These are phyloP conservation scores for Sonneratia caseolaris DNA, from an alignment of 345 rosid genomes.

Conservation along the genomic window DNA sequence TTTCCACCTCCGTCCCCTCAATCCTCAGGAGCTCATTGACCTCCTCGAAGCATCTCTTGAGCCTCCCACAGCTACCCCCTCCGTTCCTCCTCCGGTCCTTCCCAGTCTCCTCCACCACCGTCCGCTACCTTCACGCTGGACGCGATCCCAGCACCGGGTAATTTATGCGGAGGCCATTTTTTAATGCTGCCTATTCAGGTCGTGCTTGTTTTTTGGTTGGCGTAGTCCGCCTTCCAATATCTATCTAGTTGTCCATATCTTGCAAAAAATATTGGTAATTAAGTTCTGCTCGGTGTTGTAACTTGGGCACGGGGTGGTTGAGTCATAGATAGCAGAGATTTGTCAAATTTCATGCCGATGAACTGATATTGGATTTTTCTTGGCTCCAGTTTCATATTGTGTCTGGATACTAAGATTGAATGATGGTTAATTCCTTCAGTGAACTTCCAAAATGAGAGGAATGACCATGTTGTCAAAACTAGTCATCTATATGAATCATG, in stretches of 20 bases:
- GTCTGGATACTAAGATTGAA: background rate
- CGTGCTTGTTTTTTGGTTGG: background rate
- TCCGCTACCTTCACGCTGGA: constrained; percentile 37
- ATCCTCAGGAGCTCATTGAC: background rate
- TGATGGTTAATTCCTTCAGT: background rate
- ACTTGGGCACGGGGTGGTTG: background rate
- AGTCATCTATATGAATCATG: background rate
- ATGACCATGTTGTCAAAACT: no score
- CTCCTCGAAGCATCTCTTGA: constrained; percentile 2
- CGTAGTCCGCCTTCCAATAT: background rate
- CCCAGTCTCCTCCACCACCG: constrained; percentile 17
- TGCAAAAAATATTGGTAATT: no score
- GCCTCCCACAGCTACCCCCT: constrained; percentile 2
- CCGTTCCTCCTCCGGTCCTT: constrained; percentile 10
- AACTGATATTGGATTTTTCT: background rate
- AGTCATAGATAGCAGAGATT: background rate
- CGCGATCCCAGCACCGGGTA: constrained; percentile 34
- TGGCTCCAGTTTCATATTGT: background rate
- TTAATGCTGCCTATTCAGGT: background rate
- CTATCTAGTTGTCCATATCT: background rate
- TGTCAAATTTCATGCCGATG: background rate
- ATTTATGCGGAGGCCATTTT: background rate
- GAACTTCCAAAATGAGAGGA: no score
- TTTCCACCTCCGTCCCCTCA: background rate
- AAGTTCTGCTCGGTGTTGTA: background rate